Percentiles rank a stretch among this genome's conserved stretches.
Conservation (phyloP, 2,329 filamentous ascomycete species). For the Colletotrichum sp. region DNA sequence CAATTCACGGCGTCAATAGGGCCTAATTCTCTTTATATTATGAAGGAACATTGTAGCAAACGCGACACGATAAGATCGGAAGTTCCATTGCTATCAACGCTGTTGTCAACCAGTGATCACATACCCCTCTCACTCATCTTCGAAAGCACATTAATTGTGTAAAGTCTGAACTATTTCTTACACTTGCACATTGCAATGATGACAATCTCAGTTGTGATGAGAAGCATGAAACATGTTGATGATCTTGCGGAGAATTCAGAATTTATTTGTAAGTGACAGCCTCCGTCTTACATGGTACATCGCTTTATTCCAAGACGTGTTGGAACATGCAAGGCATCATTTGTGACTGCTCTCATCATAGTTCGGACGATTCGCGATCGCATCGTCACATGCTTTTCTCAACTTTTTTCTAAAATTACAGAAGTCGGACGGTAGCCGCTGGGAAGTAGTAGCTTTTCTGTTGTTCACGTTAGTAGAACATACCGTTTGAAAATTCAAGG, state of each 20-base stretch:
- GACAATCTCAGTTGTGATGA: neutral
- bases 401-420: neutral
- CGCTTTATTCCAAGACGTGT: neutral
- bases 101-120: no score
- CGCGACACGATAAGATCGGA: no score
- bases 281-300: neutral
- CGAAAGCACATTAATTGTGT: no score
- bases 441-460: neutral
- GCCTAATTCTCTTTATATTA: neutral
- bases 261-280: neutral
- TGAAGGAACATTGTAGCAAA: no score
- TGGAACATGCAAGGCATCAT: neutral
- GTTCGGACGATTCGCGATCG: neutral
- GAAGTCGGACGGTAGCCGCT: neutral
- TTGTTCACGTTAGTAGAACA: neutral
- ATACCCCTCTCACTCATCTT: no score
- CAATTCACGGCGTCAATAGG: neutral
- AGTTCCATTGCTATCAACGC: no score
- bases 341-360: neutral
- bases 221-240: neutral
- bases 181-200: accelerated
- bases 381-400: neutral
- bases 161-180: neutral
- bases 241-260: neutral
- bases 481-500: neutral